Evolutionary conservation across 805 yeast genomes (phyloP), one percentile per base, ranked within the genome.

Genomic region (Myxozyma udenii): DNA sequence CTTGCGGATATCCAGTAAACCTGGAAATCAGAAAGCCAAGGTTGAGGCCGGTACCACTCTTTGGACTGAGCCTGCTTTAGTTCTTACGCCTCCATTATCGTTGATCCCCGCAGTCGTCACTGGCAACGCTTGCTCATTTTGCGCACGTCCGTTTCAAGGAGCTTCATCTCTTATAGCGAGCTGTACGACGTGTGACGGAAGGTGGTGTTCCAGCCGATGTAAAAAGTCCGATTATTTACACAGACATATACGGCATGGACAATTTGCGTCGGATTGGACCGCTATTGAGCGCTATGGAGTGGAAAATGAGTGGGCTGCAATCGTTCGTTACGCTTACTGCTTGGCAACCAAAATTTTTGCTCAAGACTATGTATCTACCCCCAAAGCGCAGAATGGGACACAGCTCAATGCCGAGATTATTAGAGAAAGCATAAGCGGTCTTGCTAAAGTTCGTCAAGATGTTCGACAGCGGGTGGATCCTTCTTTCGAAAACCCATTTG

Each of bases 121-220:
- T 19, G 86, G 89, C 0, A 78, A 78, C 60, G 85, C 87, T 2
- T 87, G 95, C 66, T 72, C 87, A 1, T 75, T 77, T 62, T 87
- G 95, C 71, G 87, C 89, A 0, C 74, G 76, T 41, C 68, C 81
- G 1, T 67, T 82, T 35, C 69, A 66, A 35, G 61, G 67, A 9
- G 56, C 65, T 19, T 46, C 67, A 44, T 66, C 51, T 38, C 84
- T n/a, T 69, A 83, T 43, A n/a, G 46, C 46, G 43, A 84, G 81
- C 57, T 87, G 95, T 68, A 71, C 74, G 45, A 74, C 74, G 14
- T 85, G 91, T 60, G 66, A 74, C 5, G 84, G 80, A 46, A 70
- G 81, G 44, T 87, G 93, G 91, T 87, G 95, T 66, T 75, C 81
- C 4, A 71, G 68, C 43, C 66, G 64, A 7, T 87, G 95, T 70